phyloP scores from a whole-genome alignment of 495 filamentous ascomycete genomes.

The Immersiella caudata region DNA sequence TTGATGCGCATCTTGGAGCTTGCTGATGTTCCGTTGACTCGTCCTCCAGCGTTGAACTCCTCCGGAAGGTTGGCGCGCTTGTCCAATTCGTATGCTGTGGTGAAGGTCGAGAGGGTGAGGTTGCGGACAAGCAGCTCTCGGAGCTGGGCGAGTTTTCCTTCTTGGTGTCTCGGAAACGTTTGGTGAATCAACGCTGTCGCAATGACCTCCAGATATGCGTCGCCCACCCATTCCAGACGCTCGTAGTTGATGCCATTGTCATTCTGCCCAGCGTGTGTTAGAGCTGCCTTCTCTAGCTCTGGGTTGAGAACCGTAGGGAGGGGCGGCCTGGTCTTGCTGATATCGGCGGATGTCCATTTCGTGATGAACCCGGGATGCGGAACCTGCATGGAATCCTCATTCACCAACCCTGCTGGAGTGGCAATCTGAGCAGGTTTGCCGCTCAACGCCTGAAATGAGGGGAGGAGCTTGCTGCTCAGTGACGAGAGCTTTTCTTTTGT shows the following conservation, averaged over 20 bases:
- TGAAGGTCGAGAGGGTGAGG: constrained; percentile 67
- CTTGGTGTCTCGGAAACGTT: constrained; percentile 59
- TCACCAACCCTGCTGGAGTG: neutral
- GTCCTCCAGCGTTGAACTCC: constrained; percentile 42
- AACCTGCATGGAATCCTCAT: constrained; percentile 8
- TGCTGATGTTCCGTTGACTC: constrained; percentile 37
- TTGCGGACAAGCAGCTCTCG: constrained; percentile 78
- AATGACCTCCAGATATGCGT: constrained; percentile 72
- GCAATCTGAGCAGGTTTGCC: neutral
- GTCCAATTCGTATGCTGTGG: constrained; percentile 68
- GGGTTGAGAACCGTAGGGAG: constrained; percentile 63
- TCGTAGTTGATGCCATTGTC: constrained; percentile 58
- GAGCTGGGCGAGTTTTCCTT: constrained; percentile 65
- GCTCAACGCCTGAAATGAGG: constrained; percentile 19
- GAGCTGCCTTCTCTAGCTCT: constrained; percentile 60
- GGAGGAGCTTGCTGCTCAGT: constrained; percentile 22
- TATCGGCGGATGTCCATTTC: constrained; percentile 47
- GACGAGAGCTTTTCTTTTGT: constrained; percentile 9
- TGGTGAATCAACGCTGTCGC: constrained; percentile 65
- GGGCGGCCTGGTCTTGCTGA: constrained; percentile 48
- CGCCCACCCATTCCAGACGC: constrained; percentile 73
- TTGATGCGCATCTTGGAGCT: constrained; percentile 62
- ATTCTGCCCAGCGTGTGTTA: constrained; percentile 63
- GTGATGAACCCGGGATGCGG: constrained; percentile 24
- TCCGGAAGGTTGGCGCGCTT: constrained; percentile 57